Base-by-base conservation (phyloP, 192 early-diverging fungal genomes). In the Phlyctochytrium arcticum region DNA sequence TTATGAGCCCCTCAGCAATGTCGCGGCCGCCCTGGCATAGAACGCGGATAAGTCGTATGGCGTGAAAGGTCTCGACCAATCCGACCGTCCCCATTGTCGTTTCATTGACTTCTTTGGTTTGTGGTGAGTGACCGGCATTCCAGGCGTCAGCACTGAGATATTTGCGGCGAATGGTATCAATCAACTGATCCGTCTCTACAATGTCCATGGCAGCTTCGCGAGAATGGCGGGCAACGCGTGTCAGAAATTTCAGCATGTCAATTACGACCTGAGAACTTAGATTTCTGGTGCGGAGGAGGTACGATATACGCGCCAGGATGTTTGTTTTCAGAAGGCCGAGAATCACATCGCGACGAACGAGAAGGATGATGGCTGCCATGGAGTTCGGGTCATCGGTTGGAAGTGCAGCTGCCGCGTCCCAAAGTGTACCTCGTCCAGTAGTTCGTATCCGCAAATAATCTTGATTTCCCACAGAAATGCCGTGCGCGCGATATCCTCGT, bases 271-370 rank as follows among this genome's bases (percentile, higher is more conserved):
- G 46, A 0, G 57, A 37, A 36, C 78, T 64, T 5, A 74, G 70
- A 26, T 71, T 70, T 5, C 65, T 54, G 6, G 67, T 63, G 1
- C 72, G 72, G 15, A 90, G 46, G 4, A 90, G 62, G 60, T 85
- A 90, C 4, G 73, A 65, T 17, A 88, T 44, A 26, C 87, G 76
- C 23, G 74, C 67, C 15, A 86, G 53, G 29, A 90, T 68, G 56
- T 85, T 74, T 74, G 86, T 88, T n/a, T 67, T 55, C 7, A 90
- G 48, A n/a, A 90, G 54, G 21, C 82, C 88, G 19, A 70, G 64
- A 1, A 87, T 65, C 0, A 82, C 65, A 62, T 90, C 87, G 31
- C 66, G 70, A 27, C 62, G 32, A 12, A 75, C 46, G 8, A 66
- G 46, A 32, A 21, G 15, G n/a, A 54, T 48, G 27, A 67, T 55